Evolutionary conservation across 2,329 filamentous ascomycete species (phyloP).

Genomic region (Myriosclerotinia duriaeana): DNA sequence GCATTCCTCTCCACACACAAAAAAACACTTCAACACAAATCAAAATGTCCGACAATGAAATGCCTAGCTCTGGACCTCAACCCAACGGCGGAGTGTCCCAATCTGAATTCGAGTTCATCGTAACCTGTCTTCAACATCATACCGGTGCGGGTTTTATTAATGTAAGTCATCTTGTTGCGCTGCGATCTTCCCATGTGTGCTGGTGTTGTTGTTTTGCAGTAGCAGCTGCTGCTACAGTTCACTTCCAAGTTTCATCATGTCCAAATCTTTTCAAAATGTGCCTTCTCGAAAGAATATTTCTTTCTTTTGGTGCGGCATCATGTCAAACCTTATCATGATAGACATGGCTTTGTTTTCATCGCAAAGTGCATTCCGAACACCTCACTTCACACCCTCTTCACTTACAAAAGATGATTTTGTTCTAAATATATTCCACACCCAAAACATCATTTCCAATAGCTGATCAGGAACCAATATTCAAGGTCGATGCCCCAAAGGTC

Average conservation of each 20-base stretch:
- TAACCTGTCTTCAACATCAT: slow-evolving; percentile 34
- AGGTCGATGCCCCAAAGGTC: slow-evolving; percentile 34
- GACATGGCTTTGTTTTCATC: not conserved
- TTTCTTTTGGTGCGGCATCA: not conserved
- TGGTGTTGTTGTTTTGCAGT: not conserved
- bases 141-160: slow-evolving; percentile 27
- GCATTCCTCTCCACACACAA: not conserved
- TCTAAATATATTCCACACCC: not conserved
- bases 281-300: not conserved
- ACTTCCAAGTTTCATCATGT: not conserved
- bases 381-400: not conserved
- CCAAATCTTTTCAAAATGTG: too few relatives aligned
- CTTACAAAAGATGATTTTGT: slow-evolving; percentile 11
- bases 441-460: not conserved
- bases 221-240: not conserved
- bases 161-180: slow-evolving; percentile 27
- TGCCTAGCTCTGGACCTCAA: not conserved
- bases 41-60: slow-evolving; percentile 19
- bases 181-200: not conserved
- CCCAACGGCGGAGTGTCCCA: slow-evolving; percentile 24
- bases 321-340: not conserved
- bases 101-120: slow-evolving; percentile 33
- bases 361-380: not conserved
- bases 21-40: not conserved
- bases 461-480: not conserved